Base-by-base conservation (phyloP, 345 rosid genomes). In the Odontarrhena argentea region DNA sequence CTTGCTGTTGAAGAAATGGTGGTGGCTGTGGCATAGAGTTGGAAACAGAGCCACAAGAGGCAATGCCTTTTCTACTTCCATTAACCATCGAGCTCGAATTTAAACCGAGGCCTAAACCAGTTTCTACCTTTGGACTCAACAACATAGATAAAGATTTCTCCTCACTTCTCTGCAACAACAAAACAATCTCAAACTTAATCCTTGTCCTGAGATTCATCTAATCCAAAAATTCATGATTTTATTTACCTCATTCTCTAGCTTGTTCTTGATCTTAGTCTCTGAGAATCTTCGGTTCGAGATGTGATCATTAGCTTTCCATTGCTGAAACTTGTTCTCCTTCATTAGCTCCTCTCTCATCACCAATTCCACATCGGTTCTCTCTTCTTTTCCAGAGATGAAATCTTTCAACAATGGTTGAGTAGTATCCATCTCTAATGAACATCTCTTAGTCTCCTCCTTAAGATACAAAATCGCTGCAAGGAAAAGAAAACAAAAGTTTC, bases 401-500 rank as follows among this genome's bases (percentile, higher is more conserved):
- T 85, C 91, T 73, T 83, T 95, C 30, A 85, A 79, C 5, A 86
- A 83, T 15, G 97, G 96, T 65, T 71, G 74, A 60, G 70, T 69
- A 32, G 1, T 5, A n/a, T 67, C 70, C 52, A 66, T 75, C 18
- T 79, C 74, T 30, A 56, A 18, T 18, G 22, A 55, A 14, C 80
- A 78, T 50, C 77, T 84, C 71, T 75, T 64, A 26, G 63, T 74
- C 55, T 80, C 94, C 25, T 78, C 80, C 74, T 82, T 86, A 60
- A 93, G 59, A 47, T 66, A 74, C 61, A 30, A 43, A 85, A 90
- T 86, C 13, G 86, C 98, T 93, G 82, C 83, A 79, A 74, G 1
- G 22, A 18, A 18, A 18, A 18, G 22, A 48, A 8, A 64, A 52
- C 41, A 73, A 75, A 55, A 67, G 5, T 30, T 46, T 36, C 56